A percentile compares a stretch with the other conserved stretches of the same genome.
phyloP scores from a whole-genome alignment of 305 asterid species.

The Euphrasia arctica region DNA sequence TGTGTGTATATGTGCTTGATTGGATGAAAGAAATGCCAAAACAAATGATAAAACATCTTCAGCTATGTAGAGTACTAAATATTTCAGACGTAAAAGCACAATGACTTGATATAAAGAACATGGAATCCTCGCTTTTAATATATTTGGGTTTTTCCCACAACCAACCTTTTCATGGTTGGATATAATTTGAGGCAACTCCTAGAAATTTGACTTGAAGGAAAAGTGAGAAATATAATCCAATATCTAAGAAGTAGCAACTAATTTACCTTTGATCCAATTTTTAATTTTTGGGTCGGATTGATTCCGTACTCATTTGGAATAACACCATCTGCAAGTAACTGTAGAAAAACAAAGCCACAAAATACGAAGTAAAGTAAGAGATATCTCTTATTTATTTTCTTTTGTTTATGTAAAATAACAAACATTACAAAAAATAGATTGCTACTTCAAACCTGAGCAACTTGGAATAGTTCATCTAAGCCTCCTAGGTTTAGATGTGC shows the following conservation, averaged over 20 bases:
- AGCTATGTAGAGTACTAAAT: no score
- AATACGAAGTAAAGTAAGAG: conserved; percentile 5
- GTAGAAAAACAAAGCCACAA: conserved; percentile 25
- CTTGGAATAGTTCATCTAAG: conserved; percentile 77
- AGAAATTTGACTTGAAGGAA: conserved; percentile 8
- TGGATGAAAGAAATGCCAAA: no score
- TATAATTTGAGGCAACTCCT: conserved; percentile 12
- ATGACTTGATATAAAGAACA: no score
- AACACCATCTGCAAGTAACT: conserved; percentile 98
- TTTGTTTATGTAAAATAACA: background rate
- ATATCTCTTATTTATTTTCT: background rate
- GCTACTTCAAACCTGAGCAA: conserved; percentile 75
- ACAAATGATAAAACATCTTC: no score
- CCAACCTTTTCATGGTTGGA: conserved; percentile 16
- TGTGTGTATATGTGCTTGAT: no score
- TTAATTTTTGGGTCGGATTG: conserved; percentile 82
- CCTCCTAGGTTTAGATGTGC: conserved; percentile 84
- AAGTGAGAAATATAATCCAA: conserved; percentile 13
- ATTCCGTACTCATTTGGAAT: conserved; percentile 98
- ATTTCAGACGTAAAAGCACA: no score
- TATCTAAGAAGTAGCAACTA: background rate
- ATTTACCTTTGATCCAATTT: conserved; percentile 92
- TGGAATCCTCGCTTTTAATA: no score
- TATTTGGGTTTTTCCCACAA: conserved; percentile 6
- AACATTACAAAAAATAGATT: conserved; percentile 11